Evolutionary conservation across 2,329 filamentous ascomycete species (phyloP).

Genomic region (Thermochaetoides dissita): DNA sequence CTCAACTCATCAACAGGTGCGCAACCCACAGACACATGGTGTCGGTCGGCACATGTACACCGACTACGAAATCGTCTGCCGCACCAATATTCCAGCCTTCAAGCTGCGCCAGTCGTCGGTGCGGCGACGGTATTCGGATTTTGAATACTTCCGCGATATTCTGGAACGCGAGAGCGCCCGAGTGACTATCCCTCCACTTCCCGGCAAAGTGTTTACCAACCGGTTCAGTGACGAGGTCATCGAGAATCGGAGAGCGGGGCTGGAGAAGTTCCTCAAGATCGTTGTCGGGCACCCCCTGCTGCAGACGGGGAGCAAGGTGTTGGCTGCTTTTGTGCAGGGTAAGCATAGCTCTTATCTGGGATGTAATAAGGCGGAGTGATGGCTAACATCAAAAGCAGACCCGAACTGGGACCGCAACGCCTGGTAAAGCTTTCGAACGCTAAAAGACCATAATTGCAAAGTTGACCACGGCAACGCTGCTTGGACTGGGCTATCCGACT

Average conservation of each 20-base stretch:
- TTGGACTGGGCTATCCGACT: no score
- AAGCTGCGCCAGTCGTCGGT: slow-evolving; percentile 83
- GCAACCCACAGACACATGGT: slow-evolving; percentile 85
- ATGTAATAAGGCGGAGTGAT: not conserved
- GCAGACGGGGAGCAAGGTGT: slow-evolving; percentile 93
- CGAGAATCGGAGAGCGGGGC: slow-evolving; percentile 76
- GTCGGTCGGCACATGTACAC: slow-evolving; percentile 96
- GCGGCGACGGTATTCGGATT: slow-evolving; percentile 89
- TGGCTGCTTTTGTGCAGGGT: slow-evolving; percentile 96
- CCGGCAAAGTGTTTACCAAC: slow-evolving; percentile 96
- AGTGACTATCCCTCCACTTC: slow-evolving; percentile 88
- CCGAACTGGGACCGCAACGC: slow-evolving; percentile 85
- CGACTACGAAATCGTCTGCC: slow-evolving; percentile 94
- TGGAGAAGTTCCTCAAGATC: slow-evolving; percentile 94
- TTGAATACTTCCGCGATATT: slow-evolving; percentile 97
- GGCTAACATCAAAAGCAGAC: slow-evolving; percentile 31
- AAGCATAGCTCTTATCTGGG: slow-evolving; percentile 15
- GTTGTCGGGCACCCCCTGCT: slow-evolving; percentile 91
- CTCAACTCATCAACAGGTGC: slow-evolving; percentile 33
- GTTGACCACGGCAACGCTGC: no score
- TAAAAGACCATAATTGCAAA: not conserved
- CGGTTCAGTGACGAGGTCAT: slow-evolving; percentile 97
- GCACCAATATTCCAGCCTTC: slow-evolving; percentile 97
- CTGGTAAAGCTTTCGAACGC: slow-evolving; percentile 44
- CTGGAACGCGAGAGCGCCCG: slow-evolving; percentile 87